Evolutionary conservation across 139 green algal species (phyloP).

Genomic region (Raphidocelis subcapitata): DNA sequence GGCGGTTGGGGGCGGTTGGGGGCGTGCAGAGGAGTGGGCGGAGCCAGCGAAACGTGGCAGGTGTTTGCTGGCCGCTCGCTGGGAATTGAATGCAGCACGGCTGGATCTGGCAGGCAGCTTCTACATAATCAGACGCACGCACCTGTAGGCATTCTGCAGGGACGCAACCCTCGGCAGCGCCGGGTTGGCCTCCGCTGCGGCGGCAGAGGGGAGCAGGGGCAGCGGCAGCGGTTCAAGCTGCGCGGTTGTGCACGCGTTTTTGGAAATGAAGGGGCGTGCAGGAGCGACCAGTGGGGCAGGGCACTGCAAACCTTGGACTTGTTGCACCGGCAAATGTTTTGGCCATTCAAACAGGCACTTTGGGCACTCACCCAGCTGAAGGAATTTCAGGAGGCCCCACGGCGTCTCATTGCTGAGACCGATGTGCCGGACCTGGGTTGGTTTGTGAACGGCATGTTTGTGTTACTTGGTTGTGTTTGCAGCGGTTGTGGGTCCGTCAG

Average conservation of each 20-base stretch:
- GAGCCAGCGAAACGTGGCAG: background rate
- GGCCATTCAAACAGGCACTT: background rate
- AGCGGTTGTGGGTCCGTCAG: too few species aligned
- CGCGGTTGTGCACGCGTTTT: background rate
- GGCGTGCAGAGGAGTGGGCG: background rate
- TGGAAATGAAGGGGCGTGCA: background rate
- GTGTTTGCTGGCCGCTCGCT: background rate
- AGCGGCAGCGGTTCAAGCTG: background rate
- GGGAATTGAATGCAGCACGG: background rate
- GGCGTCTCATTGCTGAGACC: constrained; percentile 92
- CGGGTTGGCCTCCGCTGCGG: constrained; percentile 13
- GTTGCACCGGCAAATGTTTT: background rate
- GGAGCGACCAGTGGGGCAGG: background rate
- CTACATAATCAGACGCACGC: background rate
- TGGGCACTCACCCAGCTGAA: constrained; percentile 5
- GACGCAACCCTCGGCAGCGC: constrained; percentile 44
- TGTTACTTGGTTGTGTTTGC: too few species aligned
- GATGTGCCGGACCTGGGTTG: constrained; percentile 59
- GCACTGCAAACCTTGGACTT: background rate
- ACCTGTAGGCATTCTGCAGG: constrained; percentile 69
- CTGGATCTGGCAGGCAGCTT: background rate
- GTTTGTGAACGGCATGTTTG: too few species aligned
- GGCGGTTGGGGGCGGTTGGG: background rate
- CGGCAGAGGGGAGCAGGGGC: background rate
- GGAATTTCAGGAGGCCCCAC: constrained; percentile 66